phyloP scores from a whole-genome alignment of 179 eudicot genomes.

The Vitellaria paradoxa region DNA sequence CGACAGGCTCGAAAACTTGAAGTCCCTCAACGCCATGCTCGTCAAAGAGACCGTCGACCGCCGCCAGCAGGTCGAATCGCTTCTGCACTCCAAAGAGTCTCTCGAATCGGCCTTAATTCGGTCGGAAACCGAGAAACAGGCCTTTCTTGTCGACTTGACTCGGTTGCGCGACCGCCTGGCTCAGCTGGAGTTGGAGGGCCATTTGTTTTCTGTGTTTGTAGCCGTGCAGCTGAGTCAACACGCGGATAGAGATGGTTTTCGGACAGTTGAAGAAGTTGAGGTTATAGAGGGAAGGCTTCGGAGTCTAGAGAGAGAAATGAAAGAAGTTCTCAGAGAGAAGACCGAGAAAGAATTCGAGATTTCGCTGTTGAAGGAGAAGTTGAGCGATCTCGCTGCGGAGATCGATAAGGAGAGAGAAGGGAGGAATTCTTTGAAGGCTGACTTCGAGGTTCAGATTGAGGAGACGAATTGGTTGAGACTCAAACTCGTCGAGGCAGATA shows the following conservation, averaged over 20 bases:
- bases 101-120: conserved; percentile 49
- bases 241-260: conserved; percentile 25
- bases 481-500: conserved; percentile 34
- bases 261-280: conserved; percentile 23
- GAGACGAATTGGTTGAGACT: conserved; percentile 35
- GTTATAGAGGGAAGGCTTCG: conserved; percentile 28
- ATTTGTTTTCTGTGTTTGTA: conserved; percentile 34
- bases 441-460: conserved; percentile 21
- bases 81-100: conserved; percentile 37
- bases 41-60: conserved; percentile 49
- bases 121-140: conserved; percentile 31
- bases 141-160: conserved; percentile 41
- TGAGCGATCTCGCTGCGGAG: conserved; percentile 31
- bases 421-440: conserved; percentile 34
- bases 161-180: conserved; percentile 25
- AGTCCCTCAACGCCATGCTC: conserved; percentile 50
- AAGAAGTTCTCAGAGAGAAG: conserved; percentile 32
- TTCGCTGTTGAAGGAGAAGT: conserved; percentile 32
- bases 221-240: conserved; percentile 22
- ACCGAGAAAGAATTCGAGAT: conserved; percentile 37
- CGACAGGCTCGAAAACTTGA: conserved; percentile 49
- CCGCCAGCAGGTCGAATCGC: conserved; percentile 49
- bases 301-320: conserved; percentile 37
- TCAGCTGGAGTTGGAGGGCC: conserved; percentile 35
- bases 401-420: conserved; percentile 37